Conservation (phyloP, 2,329 filamentous ascomycete species). For the Camillea tinctor region DNA sequence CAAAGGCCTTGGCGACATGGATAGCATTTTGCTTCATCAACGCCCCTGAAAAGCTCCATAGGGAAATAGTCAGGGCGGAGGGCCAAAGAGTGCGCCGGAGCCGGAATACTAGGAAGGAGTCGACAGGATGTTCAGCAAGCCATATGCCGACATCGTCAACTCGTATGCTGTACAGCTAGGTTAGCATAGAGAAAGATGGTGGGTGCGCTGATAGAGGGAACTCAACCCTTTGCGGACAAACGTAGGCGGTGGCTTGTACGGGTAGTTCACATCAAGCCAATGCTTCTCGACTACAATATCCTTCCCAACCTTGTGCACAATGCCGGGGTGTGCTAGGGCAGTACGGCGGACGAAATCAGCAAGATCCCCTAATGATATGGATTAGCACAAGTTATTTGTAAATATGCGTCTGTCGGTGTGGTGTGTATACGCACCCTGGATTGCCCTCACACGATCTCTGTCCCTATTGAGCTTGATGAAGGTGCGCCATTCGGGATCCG, state of each 20-base stretch:
- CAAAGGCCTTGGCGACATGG: conserved; percentile 45
- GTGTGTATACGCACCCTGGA: conserved; percentile 43
- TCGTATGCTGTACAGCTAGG: conserved; percentile 42
- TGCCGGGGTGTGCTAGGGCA: conserved; percentile 42
- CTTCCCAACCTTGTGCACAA: conserved; percentile 46
- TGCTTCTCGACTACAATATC: conserved; percentile 48
- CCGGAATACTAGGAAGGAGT: conserved; percentile 44
- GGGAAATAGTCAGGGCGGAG: conserved; percentile 47
- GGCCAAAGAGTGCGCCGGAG: conserved; percentile 54
- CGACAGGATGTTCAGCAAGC: conserved; percentile 48
- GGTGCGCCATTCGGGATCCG: conserved; percentile 62
- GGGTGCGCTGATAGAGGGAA: not conserved
- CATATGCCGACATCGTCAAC: conserved; percentile 48
- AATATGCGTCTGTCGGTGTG: conserved; percentile 4
- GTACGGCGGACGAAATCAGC: conserved; percentile 41
- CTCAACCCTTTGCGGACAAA: conserved; percentile 59
- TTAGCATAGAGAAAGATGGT: not conserved
- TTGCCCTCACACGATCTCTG: conserved; percentile 42
- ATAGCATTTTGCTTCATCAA: conserved; percentile 45
- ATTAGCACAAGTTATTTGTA: conserved; percentile 25
- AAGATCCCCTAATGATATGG: conserved; percentile 41
- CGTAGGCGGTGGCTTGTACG: conserved; percentile 56
- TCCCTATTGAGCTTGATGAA: conserved; percentile 61
- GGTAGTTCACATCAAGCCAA: conserved; percentile 64
- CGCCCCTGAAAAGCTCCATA: conserved; percentile 51